Evolutionary conservation across 306 rosid species (phyloP).

Genomic region (Pterocarpus macrocarpus): DNA sequence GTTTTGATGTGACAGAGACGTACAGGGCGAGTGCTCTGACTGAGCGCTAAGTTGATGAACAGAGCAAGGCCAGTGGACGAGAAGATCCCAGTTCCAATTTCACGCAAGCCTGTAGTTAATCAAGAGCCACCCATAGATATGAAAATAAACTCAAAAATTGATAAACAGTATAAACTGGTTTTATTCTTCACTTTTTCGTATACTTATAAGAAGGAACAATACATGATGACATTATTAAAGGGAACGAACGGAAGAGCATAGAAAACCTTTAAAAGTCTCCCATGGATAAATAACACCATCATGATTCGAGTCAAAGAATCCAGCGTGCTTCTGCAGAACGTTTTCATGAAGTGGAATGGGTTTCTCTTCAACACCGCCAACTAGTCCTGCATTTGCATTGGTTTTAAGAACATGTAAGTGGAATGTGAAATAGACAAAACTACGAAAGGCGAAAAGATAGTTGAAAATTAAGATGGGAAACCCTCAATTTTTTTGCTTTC

Average conservation of each 20-base stretch:
- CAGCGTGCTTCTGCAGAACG: slow-evolving; percentile 71
- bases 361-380: background rate
- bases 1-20: background rate
- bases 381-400: background rate
- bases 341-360: slow-evolving; percentile 35
- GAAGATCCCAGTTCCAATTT: slow-evolving; percentile 62
- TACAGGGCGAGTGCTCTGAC: slow-evolving; percentile 72
- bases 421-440: background rate
- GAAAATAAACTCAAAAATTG: background rate
- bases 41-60: slow-evolving; percentile 65
- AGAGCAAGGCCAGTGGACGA: slow-evolving; percentile 50
- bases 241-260: too few species aligned
- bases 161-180: background rate
- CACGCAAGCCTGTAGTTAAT: slow-evolving; percentile 60
- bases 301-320: slow-evolving; percentile 66
- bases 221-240: too few species aligned
- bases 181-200: background rate
- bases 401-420: background rate
- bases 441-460: background rate
- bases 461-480: background rate
- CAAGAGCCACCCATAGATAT: background rate
- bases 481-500: slow-evolving; percentile 4
- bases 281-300: slow-evolving; percentile 78
- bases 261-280: slow-evolving; percentile 71
- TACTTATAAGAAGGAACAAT: background rate